Conservation (phyloP, 345 rosid species). For the Arabidopsis suecica region DNA sequence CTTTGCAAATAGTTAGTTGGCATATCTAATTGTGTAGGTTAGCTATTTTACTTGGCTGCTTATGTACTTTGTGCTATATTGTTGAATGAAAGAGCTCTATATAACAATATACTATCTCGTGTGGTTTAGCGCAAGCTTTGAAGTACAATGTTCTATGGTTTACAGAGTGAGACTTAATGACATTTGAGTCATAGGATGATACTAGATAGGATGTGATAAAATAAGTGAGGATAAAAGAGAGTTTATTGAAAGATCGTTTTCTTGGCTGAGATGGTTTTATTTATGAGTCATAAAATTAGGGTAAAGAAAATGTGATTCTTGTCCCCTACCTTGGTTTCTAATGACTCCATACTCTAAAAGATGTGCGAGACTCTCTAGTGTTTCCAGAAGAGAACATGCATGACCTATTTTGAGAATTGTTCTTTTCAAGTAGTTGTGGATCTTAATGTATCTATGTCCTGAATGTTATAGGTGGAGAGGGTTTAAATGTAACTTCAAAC, state of each 20-base stretch:
- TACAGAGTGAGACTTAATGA: not conserved
- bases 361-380: not conserved
- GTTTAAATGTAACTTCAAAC: constrained; percentile 57
- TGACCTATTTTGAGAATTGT: not conserved
- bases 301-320: not conserved
- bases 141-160: not conserved
- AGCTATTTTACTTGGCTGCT: not conserved
- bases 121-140: not conserved
- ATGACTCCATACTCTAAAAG: not conserved
- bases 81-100: not conserved
- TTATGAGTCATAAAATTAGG: constrained; percentile 15
- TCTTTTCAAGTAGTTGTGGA: constrained; percentile 13
- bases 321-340: not conserved
- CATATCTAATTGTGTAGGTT: not conserved
- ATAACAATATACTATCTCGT: not conserved
- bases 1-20: not conserved
- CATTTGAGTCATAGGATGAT: not conserved
- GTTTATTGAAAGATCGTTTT: not conserved
- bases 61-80: not conserved
- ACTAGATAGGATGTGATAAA: not conserved
- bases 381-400: not conserved
- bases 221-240: not conserved
- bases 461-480: constrained; percentile 79
- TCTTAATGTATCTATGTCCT: not conserved
- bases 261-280: not conserved